A percentile compares a stretch with the other conserved stretches of the same genome.
phyloP scores from a whole-genome alignment of 2,329 filamentous ascomycete genomes.

The Hortaea sp. region DNA sequence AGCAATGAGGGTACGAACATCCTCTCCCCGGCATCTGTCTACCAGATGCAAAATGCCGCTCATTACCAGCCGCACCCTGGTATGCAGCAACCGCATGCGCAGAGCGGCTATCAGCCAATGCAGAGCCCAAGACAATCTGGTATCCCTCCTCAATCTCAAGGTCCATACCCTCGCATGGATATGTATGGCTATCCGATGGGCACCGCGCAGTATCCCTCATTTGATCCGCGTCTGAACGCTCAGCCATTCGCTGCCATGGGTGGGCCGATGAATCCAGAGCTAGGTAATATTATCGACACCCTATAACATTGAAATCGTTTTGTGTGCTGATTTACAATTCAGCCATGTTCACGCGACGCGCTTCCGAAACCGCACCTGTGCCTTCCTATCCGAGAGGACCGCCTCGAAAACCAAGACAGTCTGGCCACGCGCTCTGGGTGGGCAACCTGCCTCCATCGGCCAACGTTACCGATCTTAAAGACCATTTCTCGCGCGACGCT shows the following conservation, averaged over 20 bases:
- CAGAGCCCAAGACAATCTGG: background rate
- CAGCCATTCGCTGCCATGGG: slow-evolving; percentile 10
- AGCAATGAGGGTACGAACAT: slow-evolving; percentile 4
- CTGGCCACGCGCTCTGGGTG: slow-evolving; percentile 88
- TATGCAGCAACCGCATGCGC: slow-evolving; percentile 4
- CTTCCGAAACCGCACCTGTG: slow-evolving; percentile 16
- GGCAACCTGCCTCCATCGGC: slow-evolving; percentile 84
- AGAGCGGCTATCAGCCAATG: slow-evolving; percentile 1
- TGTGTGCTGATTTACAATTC: background rate
- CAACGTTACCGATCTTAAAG: slow-evolving; percentile 72
- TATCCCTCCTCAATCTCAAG: slow-evolving; percentile 8
- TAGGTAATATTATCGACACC: slow-evolving; percentile 3
- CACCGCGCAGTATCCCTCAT: slow-evolving; percentile 11
- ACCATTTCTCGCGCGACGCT: slow-evolving; percentile 76
- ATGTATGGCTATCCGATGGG: slow-evolving; percentile 16
- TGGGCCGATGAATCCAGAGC: slow-evolving; percentile 8
- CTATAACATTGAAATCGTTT: too few species aligned
- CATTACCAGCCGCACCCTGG: slow-evolving; percentile 8
- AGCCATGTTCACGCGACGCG: slow-evolving; percentile 14
- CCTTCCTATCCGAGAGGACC: slow-evolving; percentile 46
- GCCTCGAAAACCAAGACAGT: slow-evolving; percentile 56
- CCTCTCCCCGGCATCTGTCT: slow-evolving; percentile 5
- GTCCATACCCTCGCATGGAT: slow-evolving; percentile 14
- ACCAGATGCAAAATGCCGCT: slow-evolving; percentile 10
- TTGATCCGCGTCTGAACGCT: slow-evolving; percentile 15